Conservation (phyloP, 805 yeast species). For the Kuraishia ogatae region DNA sequence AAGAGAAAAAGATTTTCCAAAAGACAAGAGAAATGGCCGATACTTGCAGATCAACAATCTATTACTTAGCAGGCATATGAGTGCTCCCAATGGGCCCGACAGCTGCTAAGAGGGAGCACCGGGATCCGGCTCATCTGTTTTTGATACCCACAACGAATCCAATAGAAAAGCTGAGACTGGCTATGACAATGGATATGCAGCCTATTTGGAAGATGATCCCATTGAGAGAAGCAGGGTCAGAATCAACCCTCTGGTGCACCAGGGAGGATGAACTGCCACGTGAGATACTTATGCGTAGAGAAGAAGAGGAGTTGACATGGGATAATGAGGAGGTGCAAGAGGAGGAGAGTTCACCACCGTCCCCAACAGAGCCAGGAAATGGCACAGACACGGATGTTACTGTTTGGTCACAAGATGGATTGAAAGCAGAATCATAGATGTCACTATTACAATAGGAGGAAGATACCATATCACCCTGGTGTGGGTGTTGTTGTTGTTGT, state of each 20-base stretch:
- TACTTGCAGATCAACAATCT: no score
- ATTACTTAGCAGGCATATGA: no score
- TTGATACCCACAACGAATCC: constrained; percentile 6
- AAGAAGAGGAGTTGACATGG: neutral
- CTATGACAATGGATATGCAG: constrained; percentile 7
- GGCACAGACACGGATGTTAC: neutral
- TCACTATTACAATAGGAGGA: no score
- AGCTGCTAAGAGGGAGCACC: no score
- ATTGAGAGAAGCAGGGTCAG: neutral
- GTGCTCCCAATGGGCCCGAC: no score
- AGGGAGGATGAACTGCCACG: neutral
- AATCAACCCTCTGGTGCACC: neutral
- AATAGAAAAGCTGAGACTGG: constrained; percentile 7
- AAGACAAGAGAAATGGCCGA: no score
- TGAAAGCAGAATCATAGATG: neutral
- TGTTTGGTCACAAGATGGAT: no score
- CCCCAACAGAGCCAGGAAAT: neutral
- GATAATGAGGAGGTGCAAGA: neutral
- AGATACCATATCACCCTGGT: no score
- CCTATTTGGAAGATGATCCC: constrained; percentile 5
- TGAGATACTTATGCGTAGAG: neutral
- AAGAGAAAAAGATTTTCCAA: neutral
- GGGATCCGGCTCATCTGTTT: neutral
- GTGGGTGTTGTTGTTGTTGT: no score
- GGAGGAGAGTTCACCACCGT: neutral